phyloP scores from a whole-genome alignment of 1,139 yeast species.

The Protomyces pachydermus region DNA sequence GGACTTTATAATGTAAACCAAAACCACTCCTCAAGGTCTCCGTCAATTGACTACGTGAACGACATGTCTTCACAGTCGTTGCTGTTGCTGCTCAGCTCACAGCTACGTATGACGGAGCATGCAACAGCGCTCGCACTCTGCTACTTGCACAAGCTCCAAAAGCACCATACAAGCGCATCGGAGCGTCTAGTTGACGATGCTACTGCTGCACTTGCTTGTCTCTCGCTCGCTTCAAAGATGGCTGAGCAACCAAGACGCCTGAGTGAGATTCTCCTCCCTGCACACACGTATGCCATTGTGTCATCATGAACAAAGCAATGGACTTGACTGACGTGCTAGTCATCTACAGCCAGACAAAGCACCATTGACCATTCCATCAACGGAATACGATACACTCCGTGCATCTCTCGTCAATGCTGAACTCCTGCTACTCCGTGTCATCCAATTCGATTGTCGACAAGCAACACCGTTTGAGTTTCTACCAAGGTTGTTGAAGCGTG shows the following conservation, averaged over 20 bases:
- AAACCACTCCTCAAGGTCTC: not conserved
- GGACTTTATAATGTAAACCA: not conserved
- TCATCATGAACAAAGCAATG: not conserved
- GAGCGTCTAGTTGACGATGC: constrained; percentile 1
- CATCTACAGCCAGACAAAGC: constrained; percentile 28
- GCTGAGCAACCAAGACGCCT: constrained; percentile 32
- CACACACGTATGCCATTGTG: constrained; percentile 24
- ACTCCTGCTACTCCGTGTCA: constrained; percentile 30
- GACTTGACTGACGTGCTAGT: constrained; percentile 2
- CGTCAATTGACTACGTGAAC: not conserved
- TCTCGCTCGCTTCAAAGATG: constrained; percentile 32
- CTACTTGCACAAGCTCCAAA: constrained; percentile 10
- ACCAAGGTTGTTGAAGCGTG: not conserved
- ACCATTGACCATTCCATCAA: constrained; percentile 29
- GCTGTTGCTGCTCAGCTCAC: not conserved
- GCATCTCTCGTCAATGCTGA: constrained; percentile 32
- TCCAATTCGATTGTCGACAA: constrained; percentile 25
- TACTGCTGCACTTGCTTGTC: constrained; percentile 28
- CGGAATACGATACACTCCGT: constrained; percentile 32
- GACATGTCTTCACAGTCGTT: not conserved
- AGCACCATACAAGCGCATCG: constrained; percentile 1
- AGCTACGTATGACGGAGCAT: constrained; percentile 20
- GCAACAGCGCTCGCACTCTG: constrained; percentile 23
- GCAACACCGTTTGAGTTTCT: constrained; percentile 26
- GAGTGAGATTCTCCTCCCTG: constrained; percentile 32